Evolutionary conservation across 1,284 basidiomycete genomes (phyloP).

Genomic region (Marasmius oreades): DNA sequence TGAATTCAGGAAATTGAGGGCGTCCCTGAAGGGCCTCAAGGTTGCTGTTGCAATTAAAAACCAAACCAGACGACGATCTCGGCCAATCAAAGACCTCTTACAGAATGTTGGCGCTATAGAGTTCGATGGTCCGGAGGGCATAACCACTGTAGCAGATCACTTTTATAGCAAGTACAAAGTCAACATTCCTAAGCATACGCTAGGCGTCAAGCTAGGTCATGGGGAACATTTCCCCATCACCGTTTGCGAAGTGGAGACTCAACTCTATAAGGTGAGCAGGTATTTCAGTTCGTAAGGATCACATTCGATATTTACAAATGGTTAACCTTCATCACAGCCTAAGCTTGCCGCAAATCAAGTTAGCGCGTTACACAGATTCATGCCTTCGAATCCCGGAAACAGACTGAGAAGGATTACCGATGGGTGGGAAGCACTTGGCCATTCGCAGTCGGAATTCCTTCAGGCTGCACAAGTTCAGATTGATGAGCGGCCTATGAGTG

Average conservation of each 20-base stretch:
- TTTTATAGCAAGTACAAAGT: conserved; percentile 24
- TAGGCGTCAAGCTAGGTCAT: conserved; percentile 27
- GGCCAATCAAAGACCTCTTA: conserved; percentile 30
- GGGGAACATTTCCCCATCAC: conserved; percentile 28
- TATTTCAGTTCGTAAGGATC: neutral
- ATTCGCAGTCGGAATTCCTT: conserved; percentile 29
- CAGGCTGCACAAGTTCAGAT: conserved; percentile 27
- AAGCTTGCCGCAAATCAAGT: conserved; percentile 27
- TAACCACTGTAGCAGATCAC: conserved; percentile 28
- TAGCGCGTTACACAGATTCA: conserved; percentile 26
- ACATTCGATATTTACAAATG: too few relatives aligned
- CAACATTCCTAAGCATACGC: conserved; percentile 18
- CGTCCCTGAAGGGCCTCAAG: conserved; percentile 30
- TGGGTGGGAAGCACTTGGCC: conserved; percentile 29
- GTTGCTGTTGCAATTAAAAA: conserved; percentile 22
- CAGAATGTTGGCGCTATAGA: conserved; percentile 23
- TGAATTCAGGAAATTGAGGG: conserved; percentile 18
- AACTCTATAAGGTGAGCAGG: conserved; percentile 26
- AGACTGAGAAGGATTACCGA: conserved; percentile 22
- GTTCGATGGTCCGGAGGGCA: conserved; percentile 32
- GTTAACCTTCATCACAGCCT: conserved; percentile 16
- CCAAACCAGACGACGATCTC: conserved; percentile 18
- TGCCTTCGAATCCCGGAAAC: conserved; percentile 22
- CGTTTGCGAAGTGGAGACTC: conserved; percentile 24
- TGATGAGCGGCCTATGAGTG: conserved; percentile 20